Percentiles rank a stretch among this genome's conserved stretches.
phyloP scores from a whole-genome alignment of 2,329 filamentous ascomycete genomes.

The Colletotrichum australisinense region DNA sequence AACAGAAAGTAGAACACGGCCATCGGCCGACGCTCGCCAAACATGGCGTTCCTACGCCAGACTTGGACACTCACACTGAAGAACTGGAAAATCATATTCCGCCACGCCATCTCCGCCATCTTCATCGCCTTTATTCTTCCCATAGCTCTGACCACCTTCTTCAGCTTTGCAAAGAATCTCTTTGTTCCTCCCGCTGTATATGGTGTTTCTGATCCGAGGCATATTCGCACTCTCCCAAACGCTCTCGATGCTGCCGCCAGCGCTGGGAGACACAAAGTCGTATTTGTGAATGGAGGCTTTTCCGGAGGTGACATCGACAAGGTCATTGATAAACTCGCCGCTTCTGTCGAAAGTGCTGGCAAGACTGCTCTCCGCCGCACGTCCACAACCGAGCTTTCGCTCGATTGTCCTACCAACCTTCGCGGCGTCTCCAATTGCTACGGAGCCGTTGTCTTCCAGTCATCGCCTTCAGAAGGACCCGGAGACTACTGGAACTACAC shows the following conservation, averaged over 20 bases:
- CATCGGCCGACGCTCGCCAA: constrained; percentile 26
- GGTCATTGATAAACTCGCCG: constrained; percentile 73
- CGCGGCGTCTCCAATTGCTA: constrained; percentile 78
- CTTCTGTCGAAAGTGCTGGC: constrained; percentile 65
- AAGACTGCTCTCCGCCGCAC: constrained; percentile 66
- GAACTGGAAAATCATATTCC: constrained; percentile 70
- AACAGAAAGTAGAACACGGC: neutral
- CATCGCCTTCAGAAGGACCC: constrained; percentile 77
- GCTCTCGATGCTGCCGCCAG: constrained; percentile 69
- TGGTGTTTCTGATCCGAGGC: constrained; percentile 73
- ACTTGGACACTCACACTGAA: constrained; percentile 71
- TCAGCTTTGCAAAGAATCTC: constrained; percentile 82
- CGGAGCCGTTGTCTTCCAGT: constrained; percentile 79
- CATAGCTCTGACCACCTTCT: constrained; percentile 67
- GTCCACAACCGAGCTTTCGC: constrained; percentile 67
- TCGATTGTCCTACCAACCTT: constrained; percentile 72
- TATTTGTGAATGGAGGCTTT: constrained; percentile 82
- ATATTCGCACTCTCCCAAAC: constrained; percentile 72
- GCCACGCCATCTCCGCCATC: constrained; percentile 63
- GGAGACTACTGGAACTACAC: constrained; percentile 87
- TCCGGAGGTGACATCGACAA: constrained; percentile 76
- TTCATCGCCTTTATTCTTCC: constrained; percentile 71
- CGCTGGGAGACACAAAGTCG: constrained; percentile 73
- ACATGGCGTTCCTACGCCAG: constrained; percentile 67
- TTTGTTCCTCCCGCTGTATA: constrained; percentile 82